A percentile compares a stretch with the other conserved stretches of the same genome.
phyloP scores from a whole-genome alignment of 805 yeast genomes.

The Yamadazyma nakazawae region DNA sequence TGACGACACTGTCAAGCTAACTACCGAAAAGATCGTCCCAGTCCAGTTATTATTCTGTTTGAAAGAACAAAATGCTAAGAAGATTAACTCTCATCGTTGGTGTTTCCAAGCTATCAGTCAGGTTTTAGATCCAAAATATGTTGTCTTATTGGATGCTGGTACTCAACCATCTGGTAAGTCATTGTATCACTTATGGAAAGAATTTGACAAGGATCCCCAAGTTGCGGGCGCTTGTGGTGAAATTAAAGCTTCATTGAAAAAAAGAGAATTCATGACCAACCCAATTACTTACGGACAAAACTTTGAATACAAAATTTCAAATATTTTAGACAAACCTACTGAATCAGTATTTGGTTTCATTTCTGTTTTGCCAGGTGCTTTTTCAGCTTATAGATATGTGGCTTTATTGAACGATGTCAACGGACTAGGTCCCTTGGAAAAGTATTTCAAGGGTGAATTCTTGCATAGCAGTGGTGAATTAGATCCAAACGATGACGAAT shows the following conservation, averaged over 20 bases:
- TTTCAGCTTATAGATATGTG: conserved; percentile 58
- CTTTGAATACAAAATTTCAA: conserved; percentile 65
- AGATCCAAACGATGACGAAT: conserved; percentile 55
- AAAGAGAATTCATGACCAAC: conserved; percentile 47
- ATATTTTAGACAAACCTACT: conserved; percentile 63
- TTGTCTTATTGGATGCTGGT: conserved; percentile 60
- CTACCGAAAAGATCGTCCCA: conserved; percentile 55
- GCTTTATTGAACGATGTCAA: conserved; percentile 55
- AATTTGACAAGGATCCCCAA: conserved; percentile 52
- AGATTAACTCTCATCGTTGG: conserved; percentile 68
- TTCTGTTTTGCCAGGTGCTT: conserved; percentile 66
- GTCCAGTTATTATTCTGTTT: conserved; percentile 60
- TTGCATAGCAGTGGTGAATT: conserved; percentile 55
- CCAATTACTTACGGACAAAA: conserved; percentile 66
- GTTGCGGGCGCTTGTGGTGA: conserved; percentile 77
- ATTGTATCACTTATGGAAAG: conserved; percentile 59
- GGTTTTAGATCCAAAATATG: conserved; percentile 55
- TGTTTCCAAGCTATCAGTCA: conserved; percentile 63
- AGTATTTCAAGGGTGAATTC: conserved; percentile 64
- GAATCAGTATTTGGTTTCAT: conserved; percentile 65
- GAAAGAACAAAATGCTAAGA: conserved; percentile 61
- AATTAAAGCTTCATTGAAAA: conserved; percentile 54
- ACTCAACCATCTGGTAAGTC: conserved; percentile 60
- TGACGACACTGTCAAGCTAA: conserved; percentile 52
- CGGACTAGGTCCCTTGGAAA: conserved; percentile 58